Evolutionary conservation across 1,139 yeast species (phyloP).

Genomic region (Candida glucosophila): DNA sequence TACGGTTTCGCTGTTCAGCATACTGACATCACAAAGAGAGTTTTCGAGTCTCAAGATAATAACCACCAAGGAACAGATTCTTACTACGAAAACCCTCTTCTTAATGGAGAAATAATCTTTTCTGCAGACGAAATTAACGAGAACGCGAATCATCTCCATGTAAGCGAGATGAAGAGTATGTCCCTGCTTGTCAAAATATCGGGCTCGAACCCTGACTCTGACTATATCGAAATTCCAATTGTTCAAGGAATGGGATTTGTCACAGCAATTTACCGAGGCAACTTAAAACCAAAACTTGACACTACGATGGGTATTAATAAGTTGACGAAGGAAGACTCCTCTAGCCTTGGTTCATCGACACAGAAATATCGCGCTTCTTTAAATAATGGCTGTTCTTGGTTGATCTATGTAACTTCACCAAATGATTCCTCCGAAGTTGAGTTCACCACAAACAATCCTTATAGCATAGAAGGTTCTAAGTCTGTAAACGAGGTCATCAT

Average conservation of each 20-base stretch:
- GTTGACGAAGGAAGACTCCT: constrained; percentile 29
- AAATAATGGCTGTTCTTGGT: constrained; percentile 45
- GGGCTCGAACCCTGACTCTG: constrained; percentile 14
- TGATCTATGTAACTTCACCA: constrained; percentile 48
- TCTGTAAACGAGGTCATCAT: constrained; percentile 47
- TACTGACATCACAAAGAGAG: constrained; percentile 47
- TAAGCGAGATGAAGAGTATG: constrained; percentile 45
- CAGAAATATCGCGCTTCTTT: constrained; percentile 52
- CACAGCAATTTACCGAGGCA: constrained; percentile 55
- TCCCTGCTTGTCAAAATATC: constrained; percentile 47
- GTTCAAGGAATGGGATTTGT: constrained; percentile 78
- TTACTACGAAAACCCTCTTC: constrained; percentile 49
- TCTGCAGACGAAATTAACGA: constrained; percentile 44
- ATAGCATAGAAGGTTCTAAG: constrained; percentile 32
- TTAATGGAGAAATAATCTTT: constrained; percentile 43
- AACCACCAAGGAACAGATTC: constrained; percentile 17
- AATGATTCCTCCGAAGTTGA: constrained; percentile 21
- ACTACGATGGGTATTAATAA: constrained; percentile 45
- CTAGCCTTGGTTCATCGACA: constrained; percentile 26
- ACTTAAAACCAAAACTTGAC: constrained; percentile 43
- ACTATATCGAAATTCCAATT: constrained; percentile 33
- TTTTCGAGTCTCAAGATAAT: constrained; percentile 50
- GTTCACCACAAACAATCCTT: constrained; percentile 26
- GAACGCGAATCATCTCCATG: constrained; percentile 25
- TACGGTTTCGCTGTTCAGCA: constrained; percentile 68